These are phyloP conservation scores for Graphilbum fragrans DNA, from an alignment of 2,329 filamentous ascomycete genomes.

Conservation along the genomic window DNA sequence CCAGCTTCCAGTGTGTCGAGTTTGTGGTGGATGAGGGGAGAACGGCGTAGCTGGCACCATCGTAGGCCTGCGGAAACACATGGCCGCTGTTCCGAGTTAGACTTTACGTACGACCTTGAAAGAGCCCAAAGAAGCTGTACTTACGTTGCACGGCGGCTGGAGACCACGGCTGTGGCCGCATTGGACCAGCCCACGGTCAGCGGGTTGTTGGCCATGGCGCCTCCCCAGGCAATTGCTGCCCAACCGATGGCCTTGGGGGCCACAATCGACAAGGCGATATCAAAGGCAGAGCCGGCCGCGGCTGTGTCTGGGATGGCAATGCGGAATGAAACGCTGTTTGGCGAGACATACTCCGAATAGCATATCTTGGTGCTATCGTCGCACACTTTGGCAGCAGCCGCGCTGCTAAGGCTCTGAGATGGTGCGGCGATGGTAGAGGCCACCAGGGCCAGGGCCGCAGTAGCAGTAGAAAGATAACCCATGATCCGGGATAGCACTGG, in stretches of 20 bases:
- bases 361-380: constrained; percentile 16
- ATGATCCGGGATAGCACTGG: too few species aligned
- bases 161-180: constrained; percentile 21
- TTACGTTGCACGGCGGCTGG: constrained; percentile 24
- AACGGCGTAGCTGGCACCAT: constrained; percentile 19
- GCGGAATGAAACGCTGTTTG: constrained; percentile 15
- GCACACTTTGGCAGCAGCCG: constrained; percentile 15
- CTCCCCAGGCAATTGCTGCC: constrained; percentile 28
- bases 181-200: constrained; percentile 26
- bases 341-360: constrained; percentile 16
- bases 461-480: too few species aligned
- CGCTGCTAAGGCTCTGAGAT: constrained; percentile 5
- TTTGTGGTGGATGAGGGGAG: constrained; percentile 22
- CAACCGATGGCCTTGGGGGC: constrained; percentile 26
- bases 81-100: constrained; percentile 15
- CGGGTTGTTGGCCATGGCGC: constrained; percentile 28
- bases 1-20: constrained; percentile 27
- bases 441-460: too few species aligned
- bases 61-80: constrained; percentile 20
- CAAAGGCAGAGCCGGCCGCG: constrained; percentile 17
- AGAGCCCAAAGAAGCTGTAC: too few species aligned
- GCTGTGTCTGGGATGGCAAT: constrained; percentile 19
- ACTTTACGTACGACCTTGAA: too few species aligned
- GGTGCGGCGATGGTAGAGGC: too few species aligned
- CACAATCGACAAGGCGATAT: constrained; percentile 24